Conservation (phyloP, 768 basidiomycete species). For the Holtermannia corniformis region DNA sequence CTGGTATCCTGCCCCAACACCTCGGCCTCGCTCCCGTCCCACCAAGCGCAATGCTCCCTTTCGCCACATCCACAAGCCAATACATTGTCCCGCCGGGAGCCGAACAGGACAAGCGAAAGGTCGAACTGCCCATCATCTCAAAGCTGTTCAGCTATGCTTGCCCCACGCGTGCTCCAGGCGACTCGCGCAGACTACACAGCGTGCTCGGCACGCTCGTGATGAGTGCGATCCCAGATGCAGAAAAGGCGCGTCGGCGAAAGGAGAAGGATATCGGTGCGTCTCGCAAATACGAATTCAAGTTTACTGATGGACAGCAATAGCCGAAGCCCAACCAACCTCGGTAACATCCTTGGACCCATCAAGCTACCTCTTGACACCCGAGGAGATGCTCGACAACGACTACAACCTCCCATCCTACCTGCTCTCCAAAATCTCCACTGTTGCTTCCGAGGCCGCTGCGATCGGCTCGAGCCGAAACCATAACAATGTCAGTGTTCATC, state of each 20-base stretch:
- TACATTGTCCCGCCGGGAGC: neutral
- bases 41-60: constrained; percentile 49
- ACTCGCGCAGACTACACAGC: constrained; percentile 71
- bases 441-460: constrained; percentile 49
- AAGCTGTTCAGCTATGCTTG: constrained; percentile 76
- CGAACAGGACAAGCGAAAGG: constrained; percentile 1
- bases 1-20: constrained; percentile 65
- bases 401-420: constrained; percentile 83
- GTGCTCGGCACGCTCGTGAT: constrained; percentile 75
- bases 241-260: constrained; percentile 58
- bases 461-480: constrained; percentile 41
- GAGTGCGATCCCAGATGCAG: constrained; percentile 65
- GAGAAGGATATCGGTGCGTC: constrained; percentile 4
- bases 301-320: too few species aligned
- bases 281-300: too few species aligned
- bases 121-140: constrained; percentile 57
- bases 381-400: constrained; percentile 90
- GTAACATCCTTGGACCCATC: constrained; percentile 45
- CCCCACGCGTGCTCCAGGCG: constrained; percentile 87
- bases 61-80: constrained; percentile 43
- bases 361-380: constrained; percentile 62
- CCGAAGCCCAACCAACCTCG: too few species aligned
- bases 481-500: constrained; percentile 11
- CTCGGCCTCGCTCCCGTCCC: constrained; percentile 60
- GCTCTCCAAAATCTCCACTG: too few species aligned